Base-by-base conservation (phyloP, 176 grass and related monocot species). In the Triticum timopheevii region DNA sequence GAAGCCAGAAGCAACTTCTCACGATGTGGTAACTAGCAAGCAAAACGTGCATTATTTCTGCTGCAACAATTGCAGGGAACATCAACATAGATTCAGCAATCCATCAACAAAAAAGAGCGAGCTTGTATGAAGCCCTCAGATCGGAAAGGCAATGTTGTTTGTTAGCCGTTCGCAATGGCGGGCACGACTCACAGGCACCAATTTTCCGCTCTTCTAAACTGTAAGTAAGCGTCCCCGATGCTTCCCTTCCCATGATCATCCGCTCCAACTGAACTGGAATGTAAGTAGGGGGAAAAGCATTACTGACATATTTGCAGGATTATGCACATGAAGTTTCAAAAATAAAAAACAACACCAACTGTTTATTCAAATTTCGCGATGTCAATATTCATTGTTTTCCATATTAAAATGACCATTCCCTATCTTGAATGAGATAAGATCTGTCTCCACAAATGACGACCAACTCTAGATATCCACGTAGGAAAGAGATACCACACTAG, bases 1-100 rank as follows among this genome's bases (percentile, higher is more conserved):
- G 16, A 76, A 36, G 1, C 45, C 58, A 79, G 25, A 91, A 31
- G 47, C 27, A 36, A 39, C 30, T 45, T 72, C 64, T 52, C 10
- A 36, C 6, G 16, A 71, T 39, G 38, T 30, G 28, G 28, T 30
- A 45, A 86, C 59, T 13, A 44, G 30, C 20, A 85, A 56, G 63
- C 34, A 8, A 81, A 76, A 81, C 7, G 19, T 76, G 75, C 52
- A 84, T 88, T 88, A 88, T 88, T 88, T 77, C 44, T 85, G 49
- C 16, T 65, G 31, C 28, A 71, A 58, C 4, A 6, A 19, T 88
- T 77, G 82, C 62, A 25, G 16, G 24, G 67, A 88, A 88, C 63
- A 85, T 82, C 33, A 30, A 44, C 19, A 61, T 28, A 52, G 63
- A 70, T 63, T 44, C 72, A 42, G 47, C 28, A 72, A 13, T 11